Evolutionary conservation across 352 stramenopile genomes (phyloP).

Genomic region (Blastocystis sp.): DNA sequence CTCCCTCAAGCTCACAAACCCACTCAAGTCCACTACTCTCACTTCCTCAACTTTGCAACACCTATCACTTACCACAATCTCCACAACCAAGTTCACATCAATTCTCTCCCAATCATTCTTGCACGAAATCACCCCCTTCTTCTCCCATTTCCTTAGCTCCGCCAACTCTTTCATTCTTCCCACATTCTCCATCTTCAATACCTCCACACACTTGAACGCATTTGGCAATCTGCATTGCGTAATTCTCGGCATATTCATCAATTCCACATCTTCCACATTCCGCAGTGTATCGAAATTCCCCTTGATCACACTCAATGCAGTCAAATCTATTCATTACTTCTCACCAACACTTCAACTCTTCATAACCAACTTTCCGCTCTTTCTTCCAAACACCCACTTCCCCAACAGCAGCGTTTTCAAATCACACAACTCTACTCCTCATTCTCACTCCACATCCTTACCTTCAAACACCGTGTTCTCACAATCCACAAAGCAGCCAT

Average conservation of each 20-base stretch:
- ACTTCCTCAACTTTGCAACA: background rate
- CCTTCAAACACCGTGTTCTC: background rate
- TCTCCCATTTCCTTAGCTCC: background rate
- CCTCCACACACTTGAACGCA: background rate
- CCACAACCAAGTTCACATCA: background rate
- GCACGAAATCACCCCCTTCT: background rate
- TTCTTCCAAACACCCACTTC: background rate
- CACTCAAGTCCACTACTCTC: background rate
- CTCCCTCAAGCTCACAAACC: background rate
- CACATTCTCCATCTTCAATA: background rate
- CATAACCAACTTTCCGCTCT: no score
- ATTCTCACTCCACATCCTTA: background rate
- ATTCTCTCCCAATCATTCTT: background rate
- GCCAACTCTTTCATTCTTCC: background rate
- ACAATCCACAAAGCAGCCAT: background rate
- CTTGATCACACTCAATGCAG: background rate
- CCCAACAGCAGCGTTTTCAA: background rate
- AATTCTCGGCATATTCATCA: background rate
- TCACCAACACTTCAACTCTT: no score
- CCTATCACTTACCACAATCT: background rate
- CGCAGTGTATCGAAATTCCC: background rate
- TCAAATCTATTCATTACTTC: no score
- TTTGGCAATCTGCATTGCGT: background rate
- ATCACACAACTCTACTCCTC: background rate
- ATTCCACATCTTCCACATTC: background rate